Percentiles rank a stretch among this genome's conserved stretches.
Evolutionary conservation across 2,329 filamentous ascomycete genomes (phyloP).

Genomic region (Arthrocladium fulminans): DNA sequence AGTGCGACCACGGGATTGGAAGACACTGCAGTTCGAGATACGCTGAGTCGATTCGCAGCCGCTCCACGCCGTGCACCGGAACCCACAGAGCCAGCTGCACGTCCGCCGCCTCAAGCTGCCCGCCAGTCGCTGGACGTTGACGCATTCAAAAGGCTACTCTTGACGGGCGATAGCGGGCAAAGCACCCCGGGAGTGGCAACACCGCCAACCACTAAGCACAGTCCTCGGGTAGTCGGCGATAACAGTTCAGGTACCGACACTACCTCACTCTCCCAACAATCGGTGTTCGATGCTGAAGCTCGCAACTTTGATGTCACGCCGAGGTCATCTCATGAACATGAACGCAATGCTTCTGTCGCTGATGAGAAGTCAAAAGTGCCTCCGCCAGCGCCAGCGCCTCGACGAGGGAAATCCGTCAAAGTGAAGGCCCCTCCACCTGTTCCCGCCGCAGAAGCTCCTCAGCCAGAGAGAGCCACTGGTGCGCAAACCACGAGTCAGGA

Average conservation of each 20-base stretch:
- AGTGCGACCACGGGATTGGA: conserved; percentile 4
- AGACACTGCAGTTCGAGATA: conserved; percentile 17
- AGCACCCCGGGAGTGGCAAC: conserved; percentile 15
- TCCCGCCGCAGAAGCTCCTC: conserved; percentile 14
- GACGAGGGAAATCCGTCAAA: conserved; percentile 67
- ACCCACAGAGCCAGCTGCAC: conserved; percentile 1
- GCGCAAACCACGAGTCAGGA: conserved; percentile 3
- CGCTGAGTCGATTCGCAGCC: conserved; percentile 20
- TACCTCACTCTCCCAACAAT: conserved; percentile 52
- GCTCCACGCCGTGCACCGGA: conserved; percentile 8
- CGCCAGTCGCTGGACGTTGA: conserved; percentile 60
- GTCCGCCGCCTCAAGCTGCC: conserved; percentile 17
- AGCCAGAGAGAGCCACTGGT: neutral
- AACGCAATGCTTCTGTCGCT: conserved; percentile 28
- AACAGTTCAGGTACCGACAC: conserved; percentile 49
- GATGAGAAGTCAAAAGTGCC: conserved; percentile 47
- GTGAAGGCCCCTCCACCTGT: conserved; percentile 25
- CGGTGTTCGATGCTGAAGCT: conserved; percentile 46
- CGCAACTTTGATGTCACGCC: conserved; percentile 43
- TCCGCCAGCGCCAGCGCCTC: conserved; percentile 65
- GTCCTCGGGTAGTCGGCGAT: conserved; percentile 24
- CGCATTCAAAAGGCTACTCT: conserved; percentile 64
- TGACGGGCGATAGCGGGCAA: conserved; percentile 57
- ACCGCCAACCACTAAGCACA: conserved; percentile 18
- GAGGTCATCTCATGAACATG: conserved; percentile 51